Base-by-base conservation (phyloP, 1,284 basidiomycete species). In the Ganoderma leucocontextum region DNA sequence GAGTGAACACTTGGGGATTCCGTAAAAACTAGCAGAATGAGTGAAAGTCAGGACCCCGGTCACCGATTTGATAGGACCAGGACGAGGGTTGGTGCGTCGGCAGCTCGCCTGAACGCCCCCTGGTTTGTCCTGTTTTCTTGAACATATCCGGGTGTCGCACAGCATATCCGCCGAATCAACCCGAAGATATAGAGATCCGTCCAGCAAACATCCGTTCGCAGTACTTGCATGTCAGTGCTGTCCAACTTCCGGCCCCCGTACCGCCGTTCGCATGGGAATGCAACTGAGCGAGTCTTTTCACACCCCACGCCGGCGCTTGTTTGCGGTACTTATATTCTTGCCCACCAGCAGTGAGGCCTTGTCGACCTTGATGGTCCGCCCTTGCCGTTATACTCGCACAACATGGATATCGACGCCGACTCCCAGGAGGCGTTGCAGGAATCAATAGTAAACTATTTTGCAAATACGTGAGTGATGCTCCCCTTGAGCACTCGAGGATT, bases 381-480 rank as follows among this genome's bases (percentile, higher is more conserved):
- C 62, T 61, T 64, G 39, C 42, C 25, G 41, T 62, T 36, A 57
- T 36, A 13, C 39, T 39, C 55, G 55, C 64, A 60, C 64, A 55
- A 55, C 62, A 74, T 72, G 69, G 63, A 69, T 60, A 72, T 64
- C n/a, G 66, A 68, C 57, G 61, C 67, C 63, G 58, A 66, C 69
- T 72, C 69, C 69, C 71, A 67, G 71, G 38, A 57, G 71, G 71
- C 70, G 71, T 61, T 61, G 60, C 66, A 49, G 47, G 69, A 67
- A 64, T 25, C 33, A 4, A 10, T 62, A 12, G 57, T 64, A 17
- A 25, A 60, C 29, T 60, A 47, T 17, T 42, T 39, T 13, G 35
- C 42, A 4, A 52, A 64, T 22, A 60, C 33, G 68, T 72, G 57
- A 63, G 67, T 39, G 1, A n/a, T 4, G 17, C 42, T 2, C n/a